phyloP scores from a whole-genome alignment of 1,284 basidiomycete genomes.

The Malassezia furfur region DNA sequence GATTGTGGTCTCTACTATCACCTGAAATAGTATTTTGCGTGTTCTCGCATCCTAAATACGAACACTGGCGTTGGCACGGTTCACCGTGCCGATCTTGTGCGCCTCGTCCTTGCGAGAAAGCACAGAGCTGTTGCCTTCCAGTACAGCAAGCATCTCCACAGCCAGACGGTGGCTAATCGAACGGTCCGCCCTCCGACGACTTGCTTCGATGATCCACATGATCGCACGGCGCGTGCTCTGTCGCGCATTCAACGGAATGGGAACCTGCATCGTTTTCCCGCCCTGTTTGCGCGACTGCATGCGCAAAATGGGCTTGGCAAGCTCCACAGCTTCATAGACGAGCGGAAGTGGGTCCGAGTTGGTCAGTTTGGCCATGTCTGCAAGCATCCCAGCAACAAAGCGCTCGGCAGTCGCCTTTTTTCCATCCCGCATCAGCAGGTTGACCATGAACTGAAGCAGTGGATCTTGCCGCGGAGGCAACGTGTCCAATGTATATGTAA shows the following conservation, averaged over 20 bases:
- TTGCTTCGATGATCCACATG: constrained; percentile 49
- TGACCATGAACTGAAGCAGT: constrained; percentile 43
- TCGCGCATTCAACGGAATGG: constrained; percentile 43
- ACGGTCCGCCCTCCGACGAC: constrained; percentile 47
- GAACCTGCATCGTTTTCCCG: constrained; percentile 48
- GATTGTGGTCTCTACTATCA: no score
- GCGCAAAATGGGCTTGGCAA: constrained; percentile 44
- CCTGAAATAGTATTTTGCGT: no score
- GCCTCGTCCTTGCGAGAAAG: constrained; percentile 49
- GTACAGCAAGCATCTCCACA: constrained; percentile 47
- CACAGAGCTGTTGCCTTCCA: constrained; percentile 47
- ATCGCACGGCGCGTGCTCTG: constrained; percentile 48
- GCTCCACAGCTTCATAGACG: constrained; percentile 43
- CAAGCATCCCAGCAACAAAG: constrained; percentile 41
- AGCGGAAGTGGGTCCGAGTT: constrained; percentile 46
- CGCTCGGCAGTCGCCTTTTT: constrained; percentile 48
- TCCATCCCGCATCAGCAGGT: constrained; percentile 49
- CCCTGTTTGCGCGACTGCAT: constrained; percentile 47
- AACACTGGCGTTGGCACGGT: constrained; percentile 56
- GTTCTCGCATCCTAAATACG: constrained; percentile 21
- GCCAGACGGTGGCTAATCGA: constrained; percentile 47
- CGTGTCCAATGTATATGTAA: constrained; percentile 22
- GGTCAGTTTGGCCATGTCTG: constrained; percentile 35
- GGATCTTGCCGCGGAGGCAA: constrained; percentile 36
- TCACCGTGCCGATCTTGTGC: constrained; percentile 66